Evolutionary conservation across 1,284 basidiomycete species (phyloP), one percentile per base, ranked within the genome.

Genomic region (Inonotus obliquus): DNA sequence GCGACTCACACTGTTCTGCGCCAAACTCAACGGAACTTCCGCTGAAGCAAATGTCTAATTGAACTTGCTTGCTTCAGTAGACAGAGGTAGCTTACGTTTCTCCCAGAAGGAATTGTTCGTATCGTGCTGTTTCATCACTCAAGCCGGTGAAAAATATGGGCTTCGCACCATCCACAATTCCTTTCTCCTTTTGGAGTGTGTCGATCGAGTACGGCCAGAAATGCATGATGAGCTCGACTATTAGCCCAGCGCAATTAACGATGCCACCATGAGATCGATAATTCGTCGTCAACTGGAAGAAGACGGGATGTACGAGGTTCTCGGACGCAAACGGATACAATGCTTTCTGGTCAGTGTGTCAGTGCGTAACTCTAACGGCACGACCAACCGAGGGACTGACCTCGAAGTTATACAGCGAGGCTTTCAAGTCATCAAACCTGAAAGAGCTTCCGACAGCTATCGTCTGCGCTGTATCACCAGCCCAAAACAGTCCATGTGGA

Each of bases 381-480:
- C 27, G 55, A 71, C 29, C 60, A 83, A 21, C 4, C 19, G 7
- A 6, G 41, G 17, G 17, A 44, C 41, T 0, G 9, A 44, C 87
- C 74, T 90, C 84, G 0, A 83, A 69, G 25, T 81, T 77, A 61
- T 81, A 81, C 27, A 89, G 66, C 67, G 87, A 86, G 0, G 87
- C 79, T 65, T 86, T 91, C 60, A 91, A 69, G 48, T 90, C 88
- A 64, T 87, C 75, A 70, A 91, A 91, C 13, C 84, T 73, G 66
- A 91, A 91, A 0, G 85, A 82, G 60, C 85, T 88, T 0, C 88
- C 89, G 1, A 81, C 78, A 0, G 85, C 84, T 19, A 91, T 91
- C 0, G 88, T 87, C 66, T 91, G 89, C 0, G 89, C 88, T 0
- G 89, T 91, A 67, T 91, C 89, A 0, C 89, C 89, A 0, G 89